Base-by-base conservation (phyloP, 1,284 basidiomycete species). In the Chiua sp. region DNA sequence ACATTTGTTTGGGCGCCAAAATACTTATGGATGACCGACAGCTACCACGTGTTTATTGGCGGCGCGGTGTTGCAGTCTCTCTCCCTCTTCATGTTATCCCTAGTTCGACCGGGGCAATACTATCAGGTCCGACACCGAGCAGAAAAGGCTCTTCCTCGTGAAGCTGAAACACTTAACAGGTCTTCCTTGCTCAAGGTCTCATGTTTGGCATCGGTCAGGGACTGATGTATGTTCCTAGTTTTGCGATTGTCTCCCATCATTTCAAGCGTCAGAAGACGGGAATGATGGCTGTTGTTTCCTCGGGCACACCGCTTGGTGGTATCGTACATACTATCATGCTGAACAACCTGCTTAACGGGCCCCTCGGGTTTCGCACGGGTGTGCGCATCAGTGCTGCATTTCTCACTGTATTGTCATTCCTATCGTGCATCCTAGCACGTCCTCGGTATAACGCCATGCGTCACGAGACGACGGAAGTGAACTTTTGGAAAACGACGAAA, bases 261-360 rank as follows among this genome's bases (percentile, higher is more conserved):
- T 79, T 79, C 59, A 64, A 65, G 28, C 67, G 61, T 53, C 68
- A 70, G 3, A 60, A 71, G 46, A 59, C 72, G 22, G 53, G 66
- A 10, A 67, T 69, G 33, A 72, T 77, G 71, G 63, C 73, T 10
- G 66, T 78, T 46, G 72, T 67, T 13, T 53, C 69, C 13, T 71
- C 71, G 10, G 78, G 78, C 3, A 66, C 61, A 3, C 57, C 74
- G 3, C 61, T 78, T 0, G 78, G 78, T 22, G 70, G 71, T 12
- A 59, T 75, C 28, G 53, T 62, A 5, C 63, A 71, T 28, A 65
- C 79, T 2, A 74, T 81, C 58, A 78, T 81, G 74, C 59, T 81
- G 49, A 81, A 81, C 61, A 71, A 76, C 46, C 57, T 77, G 2
- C 65, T 81, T 30, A 72, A 71, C 33, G 63, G 68, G 20, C 56